Evolutionary conservation across 495 filamentous ascomycete species (phyloP), one percentile per base, ranked within the genome.

Genomic region (Hyaloscypha bicolor): DNA sequence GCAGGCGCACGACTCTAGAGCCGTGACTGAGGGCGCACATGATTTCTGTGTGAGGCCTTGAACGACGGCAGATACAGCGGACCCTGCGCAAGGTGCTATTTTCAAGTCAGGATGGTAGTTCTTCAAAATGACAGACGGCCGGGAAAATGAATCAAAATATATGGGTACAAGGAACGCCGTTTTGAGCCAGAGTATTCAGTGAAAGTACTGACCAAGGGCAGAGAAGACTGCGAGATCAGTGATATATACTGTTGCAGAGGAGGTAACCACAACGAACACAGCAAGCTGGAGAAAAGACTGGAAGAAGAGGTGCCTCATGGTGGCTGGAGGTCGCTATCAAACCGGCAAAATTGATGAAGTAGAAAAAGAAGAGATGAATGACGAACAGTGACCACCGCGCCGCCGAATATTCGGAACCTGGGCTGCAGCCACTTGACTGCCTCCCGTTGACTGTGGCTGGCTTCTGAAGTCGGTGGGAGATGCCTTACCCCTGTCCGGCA

Each of bases 1-100:
- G 72, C 83, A 85, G 33, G 81, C 74, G 45, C 83, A 85, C 9
- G 75, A 78, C 69, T 81, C 79, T 0, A 84, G 76, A 11, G 76
- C 77, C 1, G 77, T 74, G 9, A 75, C 76, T 22, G 63, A 74
- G 14, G 76, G 62, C 14, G 81, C 81, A 52, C 83, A 85, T 39
- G 72, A 67, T 33, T 75, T 61, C 42, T 72, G 59, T 3, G 83
- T 83, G 52, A 76, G 74, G n/a, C 64, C 21, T 66, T 79, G 72
- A 63, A 85, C 71, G 55, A 77, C 75, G 55, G 77, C 78, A 4
- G 74, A 77, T 16, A 85, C 29, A 30, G 79, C 82, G 0, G 60
- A 64, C 32, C 75, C 72, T 12, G 78, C 83, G 68, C 80, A 85
- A 62, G 81, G 84, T 51, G 78, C 85, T 11, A 37, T 37, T 37